Evolutionary conservation across 495 filamentous ascomycete genomes (phyloP), one percentile per base, ranked within the genome.

Genomic region (Annulohypoxylon bovei): DNA sequence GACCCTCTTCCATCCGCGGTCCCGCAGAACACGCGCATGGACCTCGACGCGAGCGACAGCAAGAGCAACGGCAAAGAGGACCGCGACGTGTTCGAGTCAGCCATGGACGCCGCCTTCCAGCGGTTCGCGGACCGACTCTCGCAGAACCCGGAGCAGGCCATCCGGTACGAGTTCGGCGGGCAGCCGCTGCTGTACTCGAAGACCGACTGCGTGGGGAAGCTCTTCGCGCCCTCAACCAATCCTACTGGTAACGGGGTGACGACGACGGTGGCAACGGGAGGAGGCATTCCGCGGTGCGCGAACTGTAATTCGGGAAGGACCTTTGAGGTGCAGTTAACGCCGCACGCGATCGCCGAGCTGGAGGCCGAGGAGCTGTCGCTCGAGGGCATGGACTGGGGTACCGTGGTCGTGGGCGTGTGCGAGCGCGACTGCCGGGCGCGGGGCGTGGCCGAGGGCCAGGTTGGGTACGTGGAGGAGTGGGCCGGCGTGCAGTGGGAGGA

Each of bases 321-420:
- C n/a, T 98, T 98, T 23, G 83, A 85, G 77, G 82, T 95, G 37
- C 95, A 99, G 84, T 79, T 98, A 73, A 92, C 90, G 72, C 92
- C 94, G 58, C 93, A 96, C 77, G 92, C 93, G 3, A 99, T 99
- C 78, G 88, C 85, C 33, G 90, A 95, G 81, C 82, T 99, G 40
- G 95, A 99, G 81, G 90, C 86, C 6, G 93, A 93, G 16, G 89
- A 93, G 62, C 81, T 87, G 67, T 87, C 88, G 11, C 75, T 97
- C 57, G 93, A 95, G 39, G 95, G 96, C 0, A 98, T 99, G 95
- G 95, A 99, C 72, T 99, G 95, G 95, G 96, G 96, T 0, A 97
- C 92, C 12, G 85, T 99, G n/a, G 87, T 98, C 46, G 77, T 98
- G n/a, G 93, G 88, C 0, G 93, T 96, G 20, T 99, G 95, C 79